A percentile compares a stretch with the other conserved stretches of the same genome.
Conservation (phyloP, 2,329 filamentous ascomycete genomes). For the Stemphylium lycopersici region DNA sequence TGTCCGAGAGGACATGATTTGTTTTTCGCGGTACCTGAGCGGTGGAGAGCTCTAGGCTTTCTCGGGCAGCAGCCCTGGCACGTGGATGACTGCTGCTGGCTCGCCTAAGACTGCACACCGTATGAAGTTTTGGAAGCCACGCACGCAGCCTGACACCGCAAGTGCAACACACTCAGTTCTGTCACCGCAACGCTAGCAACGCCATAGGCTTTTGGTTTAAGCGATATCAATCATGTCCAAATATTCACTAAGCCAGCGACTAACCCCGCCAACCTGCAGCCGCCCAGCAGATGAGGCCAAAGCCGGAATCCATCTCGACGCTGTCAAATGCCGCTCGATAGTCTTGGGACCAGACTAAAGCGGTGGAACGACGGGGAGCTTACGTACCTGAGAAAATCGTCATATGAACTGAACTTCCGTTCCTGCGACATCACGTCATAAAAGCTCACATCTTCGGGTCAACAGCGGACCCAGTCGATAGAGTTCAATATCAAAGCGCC, state of each 20-base stretch:
- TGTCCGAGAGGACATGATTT: neutral
- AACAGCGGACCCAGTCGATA: conserved; percentile 2
- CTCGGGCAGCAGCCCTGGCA: neutral
- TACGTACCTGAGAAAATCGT: neutral
- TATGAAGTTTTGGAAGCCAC: neutral
- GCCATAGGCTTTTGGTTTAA: neutral
- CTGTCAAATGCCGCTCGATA: neutral
- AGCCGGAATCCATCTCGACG: neutral
- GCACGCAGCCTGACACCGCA: neutral
- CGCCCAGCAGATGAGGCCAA: conserved; percentile 1
- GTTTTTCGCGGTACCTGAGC: neutral
- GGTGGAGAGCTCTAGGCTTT: neutral
- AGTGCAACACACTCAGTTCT: neutral
- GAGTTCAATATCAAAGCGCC: neutral
- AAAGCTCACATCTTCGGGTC: neutral
- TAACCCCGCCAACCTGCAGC: neutral
- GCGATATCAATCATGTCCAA: neutral
- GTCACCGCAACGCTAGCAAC: neutral
- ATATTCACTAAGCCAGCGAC: neutral
- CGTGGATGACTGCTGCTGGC: neutral
- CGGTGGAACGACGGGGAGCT: neutral
- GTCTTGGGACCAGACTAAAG: neutral
- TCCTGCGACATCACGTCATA: conserved; percentile 5
- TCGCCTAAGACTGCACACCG: neutral
- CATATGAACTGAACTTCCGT: neutral